Evolutionary conservation across 495 filamentous ascomycete species (phyloP), one percentile per base, ranked within the genome.

Genomic region (Hypoxylon subgilvum): DNA sequence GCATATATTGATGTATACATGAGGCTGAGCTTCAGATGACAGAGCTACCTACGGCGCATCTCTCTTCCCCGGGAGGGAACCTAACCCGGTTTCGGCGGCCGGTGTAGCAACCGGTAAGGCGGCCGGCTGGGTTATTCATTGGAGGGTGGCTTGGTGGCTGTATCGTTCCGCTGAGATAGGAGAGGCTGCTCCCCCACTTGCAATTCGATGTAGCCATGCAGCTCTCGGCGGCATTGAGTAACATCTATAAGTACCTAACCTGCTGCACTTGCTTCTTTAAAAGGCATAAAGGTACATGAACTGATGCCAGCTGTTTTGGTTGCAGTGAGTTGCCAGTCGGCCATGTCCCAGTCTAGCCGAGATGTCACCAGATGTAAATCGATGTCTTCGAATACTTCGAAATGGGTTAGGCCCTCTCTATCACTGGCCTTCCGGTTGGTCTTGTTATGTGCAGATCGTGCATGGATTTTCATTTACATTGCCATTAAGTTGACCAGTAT

Each of bases 121-220:
- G 22, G 31, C 30, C 57, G 50, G 44, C 23, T 50, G 34, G 44
- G 27, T 35, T 32, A n/a, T 28, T 46, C 19, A 61, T 61, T 61
- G 50, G 57, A 48, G 7, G 30, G 36, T 28, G 14, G 14, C n/a
- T 16, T 30, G 27, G 31, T 12, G 3, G 23, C 22, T 44, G 14
- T 14, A n/a, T n/a, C n/a, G n/a, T n/a, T n/a, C n/a, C n/a, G n/a
- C n/a, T n/a, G 6, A 18, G 45, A 48, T 25, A 38, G 35, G 23
- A 48, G 19, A 32, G 23, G 25, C n/a, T 18, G 5, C 3, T 17
- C 27, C 50, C 50, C 31, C 44, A 44, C 22, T 46, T 47, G 21
- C 23, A 27, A 4, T n/a, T n/a, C n/a, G n/a, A n/a, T n/a, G n/a
- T n/a, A n/a, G 30, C 28, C 18, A 22, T 35, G 30, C 30, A 35